Conservation (phyloP, 495 filamentous ascomycete genomes). For the Lineolata rhizophorae region DNA sequence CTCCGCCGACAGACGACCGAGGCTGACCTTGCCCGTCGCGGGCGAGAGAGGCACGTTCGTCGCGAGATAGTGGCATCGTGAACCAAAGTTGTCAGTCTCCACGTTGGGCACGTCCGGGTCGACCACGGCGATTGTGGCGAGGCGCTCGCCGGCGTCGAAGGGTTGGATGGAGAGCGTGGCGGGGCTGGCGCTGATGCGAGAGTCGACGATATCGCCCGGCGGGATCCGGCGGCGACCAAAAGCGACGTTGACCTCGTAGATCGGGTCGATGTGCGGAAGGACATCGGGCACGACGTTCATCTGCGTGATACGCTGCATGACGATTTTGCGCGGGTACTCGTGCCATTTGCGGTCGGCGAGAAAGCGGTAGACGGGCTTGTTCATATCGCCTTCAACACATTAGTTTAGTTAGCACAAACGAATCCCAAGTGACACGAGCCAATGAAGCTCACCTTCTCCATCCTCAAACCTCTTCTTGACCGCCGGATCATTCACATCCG, state of each 20-base stretch:
- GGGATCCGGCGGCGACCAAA: slow-evolving; percentile 44
- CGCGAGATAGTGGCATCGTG: slow-evolving; percentile 70
- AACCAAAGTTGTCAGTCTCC: slow-evolving; percentile 53
- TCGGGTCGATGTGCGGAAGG: slow-evolving; percentile 62
- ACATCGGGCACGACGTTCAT: slow-evolving; percentile 85
- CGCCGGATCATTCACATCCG: slow-evolving; percentile 86
- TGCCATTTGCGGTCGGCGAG: slow-evolving; percentile 78
- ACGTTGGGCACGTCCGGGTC: slow-evolving; percentile 78
- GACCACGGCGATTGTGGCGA: slow-evolving; percentile 66
- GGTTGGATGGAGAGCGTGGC: slow-evolving; percentile 64
- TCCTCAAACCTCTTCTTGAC: slow-evolving; percentile 94
- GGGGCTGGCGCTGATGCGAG: slow-evolving; percentile 38
- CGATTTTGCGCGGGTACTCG: slow-evolving; percentile 46
- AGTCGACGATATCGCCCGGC: slow-evolving; percentile 61
- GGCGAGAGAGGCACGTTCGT: slow-evolving; percentile 39
- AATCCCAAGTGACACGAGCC: not conserved
- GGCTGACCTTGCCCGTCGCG: slow-evolving; percentile 26
- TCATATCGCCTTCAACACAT: slow-evolving; percentile 54
- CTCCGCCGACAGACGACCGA: slow-evolving; percentile 28
- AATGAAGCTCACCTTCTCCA: slow-evolving; percentile 43
- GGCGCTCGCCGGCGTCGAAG: slow-evolving; percentile 58
- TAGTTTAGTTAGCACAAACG: slow-evolving; percentile 1
- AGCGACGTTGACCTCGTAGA: slow-evolving; percentile 52
- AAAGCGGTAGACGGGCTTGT: slow-evolving; percentile 86
- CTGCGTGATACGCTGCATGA: slow-evolving; percentile 72